Percentiles rank a stretch among this genome's conserved stretches.
Evolutionary conservation across 2,329 filamentous ascomycete genomes (phyloP).

Genomic region (Cercospora sp.): DNA sequence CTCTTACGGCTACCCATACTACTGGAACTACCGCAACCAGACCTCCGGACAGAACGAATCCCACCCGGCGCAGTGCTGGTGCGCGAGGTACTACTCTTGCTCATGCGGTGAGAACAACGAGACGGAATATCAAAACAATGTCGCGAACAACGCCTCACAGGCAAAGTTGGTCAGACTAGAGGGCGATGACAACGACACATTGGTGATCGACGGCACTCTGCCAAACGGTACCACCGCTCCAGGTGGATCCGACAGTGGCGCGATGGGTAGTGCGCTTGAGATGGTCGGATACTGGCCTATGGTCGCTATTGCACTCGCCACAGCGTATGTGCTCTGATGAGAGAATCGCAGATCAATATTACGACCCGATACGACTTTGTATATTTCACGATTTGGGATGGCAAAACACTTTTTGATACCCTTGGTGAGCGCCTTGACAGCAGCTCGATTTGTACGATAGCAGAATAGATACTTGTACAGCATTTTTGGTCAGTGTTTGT

Average conservation of each 20-base stretch:
- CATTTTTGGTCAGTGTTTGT: background rate
- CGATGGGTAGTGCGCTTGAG: conserved; percentile 16
- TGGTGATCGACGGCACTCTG: conserved; percentile 75
- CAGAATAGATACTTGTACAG: background rate
- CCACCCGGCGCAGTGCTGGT: conserved; percentile 62
- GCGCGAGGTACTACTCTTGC: conserved; percentile 58
- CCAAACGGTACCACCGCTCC: conserved; percentile 51
- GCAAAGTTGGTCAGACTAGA: conserved; percentile 64
- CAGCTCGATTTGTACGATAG: background rate
- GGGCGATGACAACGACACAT: conserved; percentile 54
- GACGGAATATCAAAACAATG: conserved; percentile 59
- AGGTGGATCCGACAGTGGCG: conserved; percentile 39
- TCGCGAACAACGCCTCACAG: conserved; percentile 61
- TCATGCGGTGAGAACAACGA: conserved; percentile 67
- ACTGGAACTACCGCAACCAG: conserved; percentile 55
- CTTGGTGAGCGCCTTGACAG: background rate
- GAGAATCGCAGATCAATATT: background rate
- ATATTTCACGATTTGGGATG: background rate
- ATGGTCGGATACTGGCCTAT: conserved; percentile 42
- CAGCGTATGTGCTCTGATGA: conserved; percentile 1
- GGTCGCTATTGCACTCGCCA: conserved; percentile 34
- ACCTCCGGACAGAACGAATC: conserved; percentile 56
- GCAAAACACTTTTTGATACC: background rate
- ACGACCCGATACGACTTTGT: background rate
- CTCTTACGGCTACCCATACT: conserved; percentile 59